Conservation (phyloP, 345 rosid genomes). For the Eucalyptus urophylla region DNA sequence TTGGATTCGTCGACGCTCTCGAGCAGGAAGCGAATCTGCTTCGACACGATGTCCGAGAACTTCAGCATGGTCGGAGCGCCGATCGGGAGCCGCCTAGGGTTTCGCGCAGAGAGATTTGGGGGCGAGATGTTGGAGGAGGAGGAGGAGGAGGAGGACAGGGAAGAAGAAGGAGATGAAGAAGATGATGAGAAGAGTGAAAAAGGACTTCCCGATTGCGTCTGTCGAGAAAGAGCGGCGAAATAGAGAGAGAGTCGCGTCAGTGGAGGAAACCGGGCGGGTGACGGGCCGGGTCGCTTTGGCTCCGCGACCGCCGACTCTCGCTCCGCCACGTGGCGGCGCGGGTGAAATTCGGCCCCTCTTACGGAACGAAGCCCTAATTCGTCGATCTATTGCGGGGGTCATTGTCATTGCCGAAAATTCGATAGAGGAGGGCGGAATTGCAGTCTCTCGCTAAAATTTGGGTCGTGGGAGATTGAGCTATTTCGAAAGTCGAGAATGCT, state of each 20-base stretch:
- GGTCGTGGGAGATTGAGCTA: not conserved
- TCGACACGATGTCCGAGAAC: slow-evolving; percentile 31
- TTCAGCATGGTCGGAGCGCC: slow-evolving; percentile 22
- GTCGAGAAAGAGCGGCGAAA: not conserved
- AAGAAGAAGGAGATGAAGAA: not conserved
- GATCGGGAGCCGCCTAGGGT: not conserved
- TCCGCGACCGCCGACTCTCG: not conserved
- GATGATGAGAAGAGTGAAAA: not conserved
- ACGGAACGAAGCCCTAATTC: not conserved
- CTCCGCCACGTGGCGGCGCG: not conserved
- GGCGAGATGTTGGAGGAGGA: not conserved
- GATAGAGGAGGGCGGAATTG: not conserved
- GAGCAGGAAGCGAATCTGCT: slow-evolving; percentile 66
- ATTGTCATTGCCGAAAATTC: not conserved
- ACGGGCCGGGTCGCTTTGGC: not conserved
- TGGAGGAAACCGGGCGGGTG: not conserved
- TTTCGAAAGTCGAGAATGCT: not conserved
- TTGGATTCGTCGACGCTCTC: slow-evolving; percentile 42
- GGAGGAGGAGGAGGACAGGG: too few species aligned
- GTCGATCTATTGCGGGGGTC: rapidly evolving
- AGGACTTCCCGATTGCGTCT: not conserved
- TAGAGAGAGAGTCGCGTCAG: not conserved
- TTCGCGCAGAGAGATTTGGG: not conserved
- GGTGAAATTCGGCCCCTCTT: not conserved
- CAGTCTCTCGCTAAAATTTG: not conserved